phyloP scores from a whole-genome alignment of 163 green algal species.

The Prototheca stagnorum region DNA sequence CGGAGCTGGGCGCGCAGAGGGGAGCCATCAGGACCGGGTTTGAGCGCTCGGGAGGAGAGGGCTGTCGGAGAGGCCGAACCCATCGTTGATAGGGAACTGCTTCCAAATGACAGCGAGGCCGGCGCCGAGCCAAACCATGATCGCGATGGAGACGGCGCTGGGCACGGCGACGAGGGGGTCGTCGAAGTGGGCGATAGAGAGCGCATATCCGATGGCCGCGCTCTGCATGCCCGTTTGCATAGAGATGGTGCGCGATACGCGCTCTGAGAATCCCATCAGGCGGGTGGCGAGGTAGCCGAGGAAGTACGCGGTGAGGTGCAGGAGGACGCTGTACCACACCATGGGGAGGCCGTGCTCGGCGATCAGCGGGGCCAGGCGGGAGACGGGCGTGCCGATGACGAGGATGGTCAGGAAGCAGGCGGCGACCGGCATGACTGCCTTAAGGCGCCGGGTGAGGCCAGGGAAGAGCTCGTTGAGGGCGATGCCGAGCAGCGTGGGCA shows the following conservation, averaged over 20 bases:
- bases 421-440: conserved; percentile 37
- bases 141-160: conserved; percentile 57
- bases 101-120: conserved; percentile 48
- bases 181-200: conserved; percentile 40
- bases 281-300: conserved; percentile 53
- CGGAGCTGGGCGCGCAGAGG: too few species aligned
- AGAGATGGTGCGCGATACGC: conserved; percentile 41
- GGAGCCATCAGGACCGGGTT: too few species aligned
- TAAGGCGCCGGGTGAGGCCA: conserved; percentile 29
- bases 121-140: conserved; percentile 58
- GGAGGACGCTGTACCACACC: conserved; percentile 33
- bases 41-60: too few species aligned
- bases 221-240: conserved; percentile 69
- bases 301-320: conserved; percentile 49
- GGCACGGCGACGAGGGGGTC: conserved; percentile 60
- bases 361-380: conserved; percentile 39
- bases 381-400: conserved; percentile 44
- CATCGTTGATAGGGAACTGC: conserved; percentile 12
- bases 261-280: conserved; percentile 43
- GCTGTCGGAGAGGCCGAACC: too few species aligned
- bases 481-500: conserved; percentile 57
- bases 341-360: conserved; percentile 26
- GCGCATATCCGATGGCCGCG: conserved; percentile 16
- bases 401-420: conserved; percentile 44
- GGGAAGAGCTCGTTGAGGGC: conserved; percentile 44